phyloP scores from a whole-genome alignment of 768 basidiomycete species.

The Suillus paluster region DNA sequence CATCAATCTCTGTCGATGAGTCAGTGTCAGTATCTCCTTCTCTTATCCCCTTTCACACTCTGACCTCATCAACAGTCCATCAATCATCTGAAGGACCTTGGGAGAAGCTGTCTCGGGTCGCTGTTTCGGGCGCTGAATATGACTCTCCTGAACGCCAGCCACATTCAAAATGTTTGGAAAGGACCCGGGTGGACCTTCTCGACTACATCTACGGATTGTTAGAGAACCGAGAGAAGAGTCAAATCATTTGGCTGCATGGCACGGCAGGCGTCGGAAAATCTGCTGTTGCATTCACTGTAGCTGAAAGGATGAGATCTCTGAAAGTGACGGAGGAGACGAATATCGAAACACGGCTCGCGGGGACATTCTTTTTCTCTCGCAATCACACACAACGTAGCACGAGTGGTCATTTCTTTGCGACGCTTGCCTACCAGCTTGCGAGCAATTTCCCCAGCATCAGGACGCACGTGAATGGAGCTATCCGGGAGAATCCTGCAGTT shows the following conservation, averaged over 20 bases:
- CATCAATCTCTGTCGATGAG: neutral
- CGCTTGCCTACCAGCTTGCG: slow-evolving; percentile 3
- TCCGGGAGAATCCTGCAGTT: neutral
- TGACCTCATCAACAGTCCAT: neutral
- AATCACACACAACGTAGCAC: neutral
- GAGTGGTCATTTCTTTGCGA: neutral
- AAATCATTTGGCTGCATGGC: slow-evolving; percentile 1
- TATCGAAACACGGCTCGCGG: neutral
- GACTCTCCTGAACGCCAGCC: neutral
- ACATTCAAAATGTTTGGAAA: neutral
- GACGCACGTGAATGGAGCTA: neutral
- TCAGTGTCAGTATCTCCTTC: neutral
- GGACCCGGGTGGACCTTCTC: neutral
- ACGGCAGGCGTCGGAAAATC: neutral
- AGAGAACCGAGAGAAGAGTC: neutral
- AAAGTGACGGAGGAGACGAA: neutral
- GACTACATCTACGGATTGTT: neutral
- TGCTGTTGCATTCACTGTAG: neutral
- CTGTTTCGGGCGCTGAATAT: neutral
- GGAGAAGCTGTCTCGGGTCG: neutral
- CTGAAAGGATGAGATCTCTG: neutral
- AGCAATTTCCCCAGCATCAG: neutral
- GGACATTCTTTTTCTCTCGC: neutral
- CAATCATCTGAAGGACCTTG: neutral
- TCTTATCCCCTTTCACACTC: too few species aligned